Base-by-base conservation (phyloP, 2,329 filamentous ascomycete genomes). In the Xylaria sp. region DNA sequence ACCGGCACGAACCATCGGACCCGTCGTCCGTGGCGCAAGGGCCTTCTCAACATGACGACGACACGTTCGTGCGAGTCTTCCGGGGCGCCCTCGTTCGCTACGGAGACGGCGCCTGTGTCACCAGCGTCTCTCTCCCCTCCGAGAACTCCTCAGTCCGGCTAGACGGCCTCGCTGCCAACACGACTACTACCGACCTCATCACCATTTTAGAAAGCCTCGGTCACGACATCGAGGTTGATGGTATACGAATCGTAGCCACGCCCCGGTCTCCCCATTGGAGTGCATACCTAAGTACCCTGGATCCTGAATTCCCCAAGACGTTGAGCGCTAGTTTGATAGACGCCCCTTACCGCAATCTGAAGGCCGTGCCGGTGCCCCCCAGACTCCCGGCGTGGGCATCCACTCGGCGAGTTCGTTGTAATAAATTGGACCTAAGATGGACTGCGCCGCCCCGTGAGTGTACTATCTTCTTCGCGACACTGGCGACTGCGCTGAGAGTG, bases 91-190 rank as follows among this genome's bases (percentile, higher is more conserved):
- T 62, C 19, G 48, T 62, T 31, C 48, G 54, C 40, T 62, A 58
- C 19, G 60, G 60, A 58, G 60, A 62, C 11, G 60, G 60, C 35
- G 60, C 60, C 17, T 54, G 47, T 49, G 60, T 62, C 37, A 62
- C 48, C 15, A 54, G 38, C 33, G 29, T 58, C 13, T 49, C 27
- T 33, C 60, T 62, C 3, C 11, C 38, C 10, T 62, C 48, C 25
- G 60, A 62, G 37, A 54, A 54, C 49, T 62, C 60, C 2, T 62
- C 60, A 29, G 48, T 62, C 43, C 54, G 60, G 31, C 44, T 62
- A 3, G 60, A 62, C 17, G 49, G 49, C 33, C 48, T 62, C 15
- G 19, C 54, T 15, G 43, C 33, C 19, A n/a, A 44, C 23, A 49
- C 54, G 11, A 62, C 60, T 10, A 3, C 47, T 13, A 21, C 54